A percentile compares a stretch with the other conserved stretches of the same genome.
These are phyloP conservation scores for Alternaria gansuensis DNA, from an alignment of 2,329 filamentous ascomycete genomes.

Conservation along the genomic window DNA sequence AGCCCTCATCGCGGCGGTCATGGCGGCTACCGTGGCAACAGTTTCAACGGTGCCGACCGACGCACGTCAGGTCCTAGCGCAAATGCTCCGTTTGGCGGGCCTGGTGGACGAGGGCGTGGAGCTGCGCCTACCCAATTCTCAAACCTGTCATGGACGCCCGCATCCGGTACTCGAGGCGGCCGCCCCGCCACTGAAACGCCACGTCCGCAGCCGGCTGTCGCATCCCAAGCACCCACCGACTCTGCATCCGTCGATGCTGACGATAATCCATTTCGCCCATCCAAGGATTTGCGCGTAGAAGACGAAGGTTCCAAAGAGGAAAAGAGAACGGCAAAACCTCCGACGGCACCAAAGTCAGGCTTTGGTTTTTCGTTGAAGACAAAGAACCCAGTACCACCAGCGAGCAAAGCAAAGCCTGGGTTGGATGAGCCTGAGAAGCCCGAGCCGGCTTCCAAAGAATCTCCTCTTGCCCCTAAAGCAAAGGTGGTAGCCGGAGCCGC, in stretches of 20 bases:
- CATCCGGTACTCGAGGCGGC: slow-evolving; percentile 63
- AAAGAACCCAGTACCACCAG: slow-evolving; percentile 65
- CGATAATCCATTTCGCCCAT: slow-evolving; percentile 69
- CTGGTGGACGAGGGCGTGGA: slow-evolving; percentile 63
- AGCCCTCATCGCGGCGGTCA: slow-evolving; percentile 63
- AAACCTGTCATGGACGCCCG: slow-evolving; percentile 76
- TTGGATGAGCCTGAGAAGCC: slow-evolving; percentile 51
- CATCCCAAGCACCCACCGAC: slow-evolving; percentile 26
- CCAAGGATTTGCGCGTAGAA: slow-evolving; percentile 72
- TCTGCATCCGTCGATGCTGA: slow-evolving; percentile 60
- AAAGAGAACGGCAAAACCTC: slow-evolving; percentile 63
- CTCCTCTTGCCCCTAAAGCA: slow-evolving; percentile 53
- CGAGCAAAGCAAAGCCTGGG: slow-evolving; percentile 61
- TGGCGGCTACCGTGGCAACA: slow-evolving; percentile 66
- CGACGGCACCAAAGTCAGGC: slow-evolving; percentile 61
- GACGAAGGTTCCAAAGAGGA: slow-evolving; percentile 65
- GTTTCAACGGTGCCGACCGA: slow-evolving; percentile 54
- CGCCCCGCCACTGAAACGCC: slow-evolving; percentile 54
- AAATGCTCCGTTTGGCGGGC: slow-evolving; percentile 51
- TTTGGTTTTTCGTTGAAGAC: slow-evolving; percentile 95
- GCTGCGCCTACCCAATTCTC: slow-evolving; percentile 64
- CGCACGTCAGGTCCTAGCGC: slow-evolving; percentile 57
- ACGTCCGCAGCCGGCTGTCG: slow-evolving; percentile 35
- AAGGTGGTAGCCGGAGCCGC: slow-evolving; percentile 51
- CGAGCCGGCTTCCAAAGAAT: slow-evolving; percentile 51